These are phyloP conservation scores for Phytophthora parvispora DNA, from an alignment of 352 stramenopile genomes.

Conservation along the genomic window DNA sequence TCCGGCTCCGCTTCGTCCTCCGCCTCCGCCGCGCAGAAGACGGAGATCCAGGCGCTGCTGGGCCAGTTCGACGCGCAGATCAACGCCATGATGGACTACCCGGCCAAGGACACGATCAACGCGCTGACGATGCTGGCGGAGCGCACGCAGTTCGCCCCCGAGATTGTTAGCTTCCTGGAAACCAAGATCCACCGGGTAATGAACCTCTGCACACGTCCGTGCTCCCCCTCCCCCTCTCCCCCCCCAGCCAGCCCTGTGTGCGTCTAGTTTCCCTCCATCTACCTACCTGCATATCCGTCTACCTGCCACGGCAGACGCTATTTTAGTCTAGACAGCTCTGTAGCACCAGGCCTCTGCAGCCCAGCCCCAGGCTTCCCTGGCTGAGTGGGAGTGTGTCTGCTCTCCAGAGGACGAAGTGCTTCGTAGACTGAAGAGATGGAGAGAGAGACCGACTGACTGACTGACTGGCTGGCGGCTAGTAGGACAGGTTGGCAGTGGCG, in stretches of 20 bases:
- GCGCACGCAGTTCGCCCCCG: slow-evolving; percentile 73
- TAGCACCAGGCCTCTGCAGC: no score
- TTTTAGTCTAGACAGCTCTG: no score
- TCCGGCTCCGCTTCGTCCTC: slow-evolving; percentile 26
- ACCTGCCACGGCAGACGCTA: no score
- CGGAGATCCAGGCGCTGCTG: slow-evolving; percentile 69
- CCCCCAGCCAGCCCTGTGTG: neutral
- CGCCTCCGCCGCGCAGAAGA: slow-evolving; percentile 1
- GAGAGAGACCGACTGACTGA: neutral
- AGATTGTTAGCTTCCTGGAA: slow-evolving; percentile 91
- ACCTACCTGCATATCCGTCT: slow-evolving; percentile 1
- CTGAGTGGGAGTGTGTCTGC: neutral
- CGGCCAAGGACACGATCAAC: slow-evolving; percentile 92
- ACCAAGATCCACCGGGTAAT: slow-evolving; percentile 92
- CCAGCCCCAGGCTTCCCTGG: slow-evolving; percentile 1
- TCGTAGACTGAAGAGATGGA: slow-evolving; percentile 5
- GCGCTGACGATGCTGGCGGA: slow-evolving; percentile 89
- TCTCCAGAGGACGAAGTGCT: no score
- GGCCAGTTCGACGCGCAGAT: slow-evolving; percentile 87
- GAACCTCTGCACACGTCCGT: slow-evolving; percentile 1
- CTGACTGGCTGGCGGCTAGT: neutral
- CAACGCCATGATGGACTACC: slow-evolving; percentile 90
- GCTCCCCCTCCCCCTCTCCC: neutral
- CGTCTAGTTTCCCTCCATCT: slow-evolving; percentile 1
- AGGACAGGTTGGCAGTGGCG: neutral